Percentiles rank a stretch among this genome's conserved stretches.
These are phyloP conservation scores for Yamadazyma membranifaciens DNA, from an alignment of 1,139 yeast genomes.

Conservation along the genomic window DNA sequence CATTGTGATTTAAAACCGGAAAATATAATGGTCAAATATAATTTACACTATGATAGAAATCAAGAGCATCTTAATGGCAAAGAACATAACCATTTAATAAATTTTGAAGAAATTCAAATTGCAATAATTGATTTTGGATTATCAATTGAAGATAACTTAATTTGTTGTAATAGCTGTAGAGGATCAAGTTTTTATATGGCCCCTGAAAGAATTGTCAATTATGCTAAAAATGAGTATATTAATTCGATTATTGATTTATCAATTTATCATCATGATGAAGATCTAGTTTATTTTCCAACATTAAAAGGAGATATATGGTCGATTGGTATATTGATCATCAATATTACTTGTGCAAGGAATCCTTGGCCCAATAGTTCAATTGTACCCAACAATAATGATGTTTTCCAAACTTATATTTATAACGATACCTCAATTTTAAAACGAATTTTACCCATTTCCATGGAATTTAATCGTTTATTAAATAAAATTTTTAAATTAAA, in stretches of 20 bases:
- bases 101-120: slow-evolving; percentile 57
- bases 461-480: slow-evolving; percentile 57
- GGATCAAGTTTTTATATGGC: slow-evolving; percentile 94
- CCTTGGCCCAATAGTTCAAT: slow-evolving; percentile 88
- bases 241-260: slow-evolving; percentile 29
- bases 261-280: slow-evolving; percentile 19
- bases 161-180: slow-evolving; percentile 73
- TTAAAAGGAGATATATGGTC: slow-evolving; percentile 88
- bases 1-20: slow-evolving; percentile 96
- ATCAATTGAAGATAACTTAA: slow-evolving; percentile 58
- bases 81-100: slow-evolving; percentile 21
- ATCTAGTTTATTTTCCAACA: slow-evolving; percentile 54
- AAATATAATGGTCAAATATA: slow-evolving; percentile 60
- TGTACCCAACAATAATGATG: slow-evolving; percentile 53
- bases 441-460: slow-evolving; percentile 63
- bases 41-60: slow-evolving; percentile 25
- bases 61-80: background rate
- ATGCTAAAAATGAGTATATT: slow-evolving; percentile 31
- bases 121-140: slow-evolving; percentile 84
- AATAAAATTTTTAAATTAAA: slow-evolving; percentile 55
- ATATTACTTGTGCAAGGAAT: slow-evolving; percentile 78
- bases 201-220: slow-evolving; percentile 72
- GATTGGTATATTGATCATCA: slow-evolving; percentile 75
- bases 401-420: slow-evolving; percentile 48
- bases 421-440: slow-evolving; percentile 28